Evolutionary conservation across 2,329 filamentous ascomycete species (phyloP).

Genomic region (Blastomyces parvus): DNA sequence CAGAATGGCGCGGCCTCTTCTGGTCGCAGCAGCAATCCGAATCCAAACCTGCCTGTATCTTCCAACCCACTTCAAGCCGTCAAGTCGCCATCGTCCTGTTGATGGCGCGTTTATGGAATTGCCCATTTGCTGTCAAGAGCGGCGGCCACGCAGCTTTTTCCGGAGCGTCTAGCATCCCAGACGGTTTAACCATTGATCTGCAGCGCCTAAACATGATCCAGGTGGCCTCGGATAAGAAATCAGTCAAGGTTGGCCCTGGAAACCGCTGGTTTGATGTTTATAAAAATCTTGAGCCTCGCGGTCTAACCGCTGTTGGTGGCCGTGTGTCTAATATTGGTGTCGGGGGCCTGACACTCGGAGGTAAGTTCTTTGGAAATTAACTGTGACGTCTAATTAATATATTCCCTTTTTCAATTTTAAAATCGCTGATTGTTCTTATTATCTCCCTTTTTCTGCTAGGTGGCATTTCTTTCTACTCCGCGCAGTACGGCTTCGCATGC

Average conservation of each 20-base stretch:
- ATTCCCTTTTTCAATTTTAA: neutral
- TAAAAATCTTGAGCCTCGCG: constrained; percentile 23
- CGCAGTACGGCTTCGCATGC: constrained; percentile 27
- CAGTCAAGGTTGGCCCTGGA: constrained; percentile 26
- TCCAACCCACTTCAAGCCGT: constrained; percentile 22
- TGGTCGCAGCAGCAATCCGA: constrained; percentile 32
- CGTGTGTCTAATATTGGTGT: constrained; percentile 23
- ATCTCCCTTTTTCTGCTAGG: constrained; percentile 16
- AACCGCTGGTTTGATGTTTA: constrained; percentile 30
- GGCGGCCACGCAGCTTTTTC: constrained; percentile 51
- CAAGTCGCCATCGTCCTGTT: constrained; percentile 28
- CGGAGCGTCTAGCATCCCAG: constrained; percentile 43
- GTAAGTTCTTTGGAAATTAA: constrained; percentile 9
- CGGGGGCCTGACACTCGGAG: constrained; percentile 22
- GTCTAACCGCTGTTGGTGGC: constrained; percentile 28
- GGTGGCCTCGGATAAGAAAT: constrained; percentile 22
- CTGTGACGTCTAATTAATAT: neutral
- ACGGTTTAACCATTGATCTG: constrained; percentile 30
- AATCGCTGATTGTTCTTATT: neutral
- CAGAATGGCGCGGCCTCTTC: constrained; percentile 18
- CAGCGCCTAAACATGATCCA: constrained; percentile 23
- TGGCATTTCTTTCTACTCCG: constrained; percentile 28
- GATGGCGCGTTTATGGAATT: constrained; percentile 24
- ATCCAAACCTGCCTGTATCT: constrained; percentile 27
- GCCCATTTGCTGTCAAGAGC: constrained; percentile 46